These are phyloP conservation scores for Globisporangium recalcitrans DNA, from an alignment of 352 stramenopile species.

Conservation along the genomic window DNA sequence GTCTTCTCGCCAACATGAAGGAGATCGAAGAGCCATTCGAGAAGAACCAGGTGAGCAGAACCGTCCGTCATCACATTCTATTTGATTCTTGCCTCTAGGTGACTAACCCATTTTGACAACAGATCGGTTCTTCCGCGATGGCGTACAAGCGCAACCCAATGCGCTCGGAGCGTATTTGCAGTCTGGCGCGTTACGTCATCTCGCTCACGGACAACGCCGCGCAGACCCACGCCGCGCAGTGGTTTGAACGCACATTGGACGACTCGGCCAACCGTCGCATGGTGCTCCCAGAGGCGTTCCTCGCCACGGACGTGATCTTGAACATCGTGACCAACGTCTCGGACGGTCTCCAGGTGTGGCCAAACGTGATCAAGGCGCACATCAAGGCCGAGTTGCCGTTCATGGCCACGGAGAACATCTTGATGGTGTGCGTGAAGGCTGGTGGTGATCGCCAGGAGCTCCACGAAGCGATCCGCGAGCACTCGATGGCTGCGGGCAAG, in stretches of 20 bases:
- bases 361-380: slow-evolving; percentile 95
- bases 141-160: slow-evolving; percentile 99
- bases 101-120: too few species aligned
- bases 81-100: neutral
- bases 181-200: slow-evolving; percentile 97
- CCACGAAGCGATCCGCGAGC: slow-evolving; percentile 97
- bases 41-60: slow-evolving; percentile 84
- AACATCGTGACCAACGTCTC: slow-evolving; percentile 97
- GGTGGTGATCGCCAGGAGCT: slow-evolving; percentile 97
- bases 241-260: slow-evolving; percentile 99
- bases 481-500: slow-evolving; percentile 97
- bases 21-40: slow-evolving; percentile 95
- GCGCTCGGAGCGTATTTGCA: slow-evolving; percentile 97
- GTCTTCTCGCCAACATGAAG: slow-evolving; percentile 98
- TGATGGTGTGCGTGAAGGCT: slow-evolving; percentile 98
- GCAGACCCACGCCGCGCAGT: slow-evolving; percentile 97
- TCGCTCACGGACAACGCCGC: slow-evolving; percentile 94
- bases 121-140: slow-evolving; percentile 98
- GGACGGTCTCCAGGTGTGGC: slow-evolving; percentile 94
- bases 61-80: neutral
- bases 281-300: slow-evolving; percentile 96
- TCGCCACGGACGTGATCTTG: slow-evolving; percentile 97
- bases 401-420: slow-evolving; percentile 99
- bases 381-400: slow-evolving; percentile 98
- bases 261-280: slow-evolving; percentile 98